phyloP scores from a whole-genome alignment of 2,329 filamentous ascomycete genomes.

The Penicillium fuscoglaucum region DNA sequence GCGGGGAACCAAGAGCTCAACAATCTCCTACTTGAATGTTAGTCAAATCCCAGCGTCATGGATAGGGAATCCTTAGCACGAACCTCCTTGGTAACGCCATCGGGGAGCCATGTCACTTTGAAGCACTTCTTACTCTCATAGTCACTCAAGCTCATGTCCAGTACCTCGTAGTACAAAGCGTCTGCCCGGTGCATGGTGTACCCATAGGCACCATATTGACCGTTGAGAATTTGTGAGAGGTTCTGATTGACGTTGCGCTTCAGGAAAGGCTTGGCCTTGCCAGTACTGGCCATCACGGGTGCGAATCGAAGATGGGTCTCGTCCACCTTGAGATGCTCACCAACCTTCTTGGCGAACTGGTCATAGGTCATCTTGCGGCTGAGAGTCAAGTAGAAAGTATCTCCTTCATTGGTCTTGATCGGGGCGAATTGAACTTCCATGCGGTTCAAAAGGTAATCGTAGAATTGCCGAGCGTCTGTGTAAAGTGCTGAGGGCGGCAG shows the following conservation, averaged over 20 bases:
- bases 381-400: slow-evolving; percentile 74
- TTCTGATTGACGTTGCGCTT: slow-evolving; percentile 71
- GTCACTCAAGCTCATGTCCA: slow-evolving; percentile 92
- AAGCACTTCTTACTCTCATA: slow-evolving; percentile 88
- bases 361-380: slow-evolving; percentile 91
- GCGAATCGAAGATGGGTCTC: slow-evolving; percentile 89
- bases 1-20: slow-evolving; percentile 84
- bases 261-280: slow-evolving; percentile 74
- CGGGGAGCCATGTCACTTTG: slow-evolving; percentile 79
- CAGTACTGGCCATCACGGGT: slow-evolving; percentile 74
- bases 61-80: slow-evolving; percentile 26
- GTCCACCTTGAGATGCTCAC: slow-evolving; percentile 71
- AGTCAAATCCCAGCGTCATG: slow-evolving; percentile 12
- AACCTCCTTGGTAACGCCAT: slow-evolving; percentile 89
- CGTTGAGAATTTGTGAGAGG: slow-evolving; percentile 75
- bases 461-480: slow-evolving; percentile 77
- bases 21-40: slow-evolving; percentile 59
- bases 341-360: slow-evolving; percentile 79
- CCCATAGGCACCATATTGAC: slow-evolving; percentile 69
- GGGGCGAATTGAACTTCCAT: slow-evolving; percentile 77
- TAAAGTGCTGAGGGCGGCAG: slow-evolving; percentile 50
- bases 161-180: slow-evolving; percentile 83
- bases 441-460: slow-evolving; percentile 88
- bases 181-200: slow-evolving; percentile 70
- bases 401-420: slow-evolving; percentile 53